Conservation (phyloP, 345 rosid species). For the Odontarrhena argentea region DNA sequence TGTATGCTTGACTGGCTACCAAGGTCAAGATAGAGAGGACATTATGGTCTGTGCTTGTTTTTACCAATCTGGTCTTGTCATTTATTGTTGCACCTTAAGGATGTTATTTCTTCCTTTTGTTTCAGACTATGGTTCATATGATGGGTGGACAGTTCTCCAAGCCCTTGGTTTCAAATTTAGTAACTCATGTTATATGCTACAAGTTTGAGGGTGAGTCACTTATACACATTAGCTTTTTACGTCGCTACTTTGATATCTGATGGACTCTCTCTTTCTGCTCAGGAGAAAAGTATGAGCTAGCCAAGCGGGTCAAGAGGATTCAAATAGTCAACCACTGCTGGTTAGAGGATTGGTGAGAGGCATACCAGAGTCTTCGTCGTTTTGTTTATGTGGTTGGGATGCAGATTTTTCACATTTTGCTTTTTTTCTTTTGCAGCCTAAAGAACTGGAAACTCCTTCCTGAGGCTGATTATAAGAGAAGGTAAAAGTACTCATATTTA, state of each 20-base stretch:
- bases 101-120: conserved; percentile 25
- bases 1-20: conserved; percentile 90
- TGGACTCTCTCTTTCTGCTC: not conserved
- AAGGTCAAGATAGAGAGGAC: conserved; percentile 88
- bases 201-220: conserved; percentile 77
- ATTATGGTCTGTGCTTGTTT: conserved; percentile 60
- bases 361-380: conserved; percentile 6
- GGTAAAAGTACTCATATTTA: conserved; percentile 47
- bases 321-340: conserved; percentile 86
- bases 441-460: conserved; percentile 86
- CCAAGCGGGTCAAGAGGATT: conserved; percentile 69
- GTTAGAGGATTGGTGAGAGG: conserved; percentile 85
- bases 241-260: too few species aligned
- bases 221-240: too few species aligned
- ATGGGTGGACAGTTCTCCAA: conserved; percentile 76
- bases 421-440: conserved; percentile 54
- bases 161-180: conserved; percentile 81
- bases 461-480: conserved; percentile 70
- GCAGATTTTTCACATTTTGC: not conserved
- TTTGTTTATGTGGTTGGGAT: conserved; percentile 2
- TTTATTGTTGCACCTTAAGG: not conserved
- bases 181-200: conserved; percentile 92
- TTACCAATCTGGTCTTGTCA: conserved; percentile 3
- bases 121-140: conserved; percentile 83
- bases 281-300: conserved; percentile 98